Conservation (phyloP, 2,329 filamentous ascomycete genomes). For the Penicillium thymicola region DNA sequence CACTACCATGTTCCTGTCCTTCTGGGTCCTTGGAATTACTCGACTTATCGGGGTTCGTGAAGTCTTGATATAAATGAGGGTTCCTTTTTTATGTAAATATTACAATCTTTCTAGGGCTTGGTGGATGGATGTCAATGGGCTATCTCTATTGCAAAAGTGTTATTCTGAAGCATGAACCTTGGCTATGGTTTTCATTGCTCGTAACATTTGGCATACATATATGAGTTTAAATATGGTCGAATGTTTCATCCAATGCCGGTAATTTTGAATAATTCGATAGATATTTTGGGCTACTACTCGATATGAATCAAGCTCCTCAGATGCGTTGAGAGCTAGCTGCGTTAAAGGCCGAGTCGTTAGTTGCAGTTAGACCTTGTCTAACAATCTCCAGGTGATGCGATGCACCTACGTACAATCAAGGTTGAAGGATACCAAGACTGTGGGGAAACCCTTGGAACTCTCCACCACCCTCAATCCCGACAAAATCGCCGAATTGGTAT, state of each 20-base stretch:
- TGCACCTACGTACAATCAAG: neutral
- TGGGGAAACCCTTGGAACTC: neutral
- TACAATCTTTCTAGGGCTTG: neutral
- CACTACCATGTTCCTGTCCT: constrained; percentile 53
- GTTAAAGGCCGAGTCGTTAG: neutral
- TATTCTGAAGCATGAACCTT: neutral
- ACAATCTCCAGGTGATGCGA: neutral
- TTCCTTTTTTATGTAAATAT: neutral
- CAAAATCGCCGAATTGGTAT: neutral
- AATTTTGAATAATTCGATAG: neutral
- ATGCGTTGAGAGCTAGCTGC: neutral
- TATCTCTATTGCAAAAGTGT: neutral
- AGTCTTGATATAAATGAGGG: neutral
- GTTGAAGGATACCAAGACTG: constrained; percentile 1
- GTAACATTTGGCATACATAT: neutral
- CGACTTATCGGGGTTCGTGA: constrained; percentile 48
- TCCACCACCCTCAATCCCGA: neutral
- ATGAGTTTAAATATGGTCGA: neutral
- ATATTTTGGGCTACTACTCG: no score
- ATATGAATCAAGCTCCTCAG: neutral
- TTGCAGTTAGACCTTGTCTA: no score
- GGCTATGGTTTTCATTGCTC: neutral
- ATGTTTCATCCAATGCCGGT: neutral
- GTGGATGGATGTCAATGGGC: neutral
- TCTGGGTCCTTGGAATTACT: constrained; percentile 51